Evolutionary conservation across 306 rosid genomes (phyloP).

Genomic region (Inga oerstediana): DNA sequence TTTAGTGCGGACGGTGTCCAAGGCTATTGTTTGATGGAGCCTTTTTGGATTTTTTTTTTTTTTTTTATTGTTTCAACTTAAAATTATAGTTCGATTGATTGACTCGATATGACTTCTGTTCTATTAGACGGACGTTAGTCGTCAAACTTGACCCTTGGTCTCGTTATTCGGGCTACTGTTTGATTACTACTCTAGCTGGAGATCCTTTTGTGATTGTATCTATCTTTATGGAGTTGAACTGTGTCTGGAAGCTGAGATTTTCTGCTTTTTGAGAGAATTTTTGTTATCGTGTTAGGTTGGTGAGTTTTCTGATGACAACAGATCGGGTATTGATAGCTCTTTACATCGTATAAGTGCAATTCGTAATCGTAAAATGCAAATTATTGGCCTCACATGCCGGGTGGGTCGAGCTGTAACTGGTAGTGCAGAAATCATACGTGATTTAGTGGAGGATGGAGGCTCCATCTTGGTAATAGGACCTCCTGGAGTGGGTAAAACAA

Average conservation of each 20-base stretch:
- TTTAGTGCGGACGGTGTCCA: neutral
- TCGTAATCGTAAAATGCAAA: slow-evolving; percentile 87
- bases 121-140: neutral
- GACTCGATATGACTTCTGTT: neutral
- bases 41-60: neutral
- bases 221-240: neutral
- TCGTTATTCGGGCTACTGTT: slow-evolving; percentile 5
- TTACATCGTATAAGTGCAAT: slow-evolving; percentile 96
- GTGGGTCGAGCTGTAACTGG: slow-evolving; percentile 92
- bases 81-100: neutral
- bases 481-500: slow-evolving; percentile 99
- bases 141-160: slow-evolving; percentile 10
- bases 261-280: neutral
- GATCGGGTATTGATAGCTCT: slow-evolving; percentile 90
- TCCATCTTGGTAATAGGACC: slow-evolving; percentile 98
- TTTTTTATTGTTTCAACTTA: slow-evolving; percentile 1
- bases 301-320: slow-evolving; percentile 97
- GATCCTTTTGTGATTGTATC: neutral
- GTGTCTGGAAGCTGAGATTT: slow-evolving; percentile 7
- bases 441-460: slow-evolving; percentile 76
- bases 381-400: slow-evolving; percentile 97
- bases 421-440: slow-evolving; percentile 89
- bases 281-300: slow-evolving; percentile 65
- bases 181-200: neutral
- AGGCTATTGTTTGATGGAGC: neutral